Base-by-base conservation (phyloP, 2,329 filamentous ascomycete species). In the Zarea fungicola region DNA sequence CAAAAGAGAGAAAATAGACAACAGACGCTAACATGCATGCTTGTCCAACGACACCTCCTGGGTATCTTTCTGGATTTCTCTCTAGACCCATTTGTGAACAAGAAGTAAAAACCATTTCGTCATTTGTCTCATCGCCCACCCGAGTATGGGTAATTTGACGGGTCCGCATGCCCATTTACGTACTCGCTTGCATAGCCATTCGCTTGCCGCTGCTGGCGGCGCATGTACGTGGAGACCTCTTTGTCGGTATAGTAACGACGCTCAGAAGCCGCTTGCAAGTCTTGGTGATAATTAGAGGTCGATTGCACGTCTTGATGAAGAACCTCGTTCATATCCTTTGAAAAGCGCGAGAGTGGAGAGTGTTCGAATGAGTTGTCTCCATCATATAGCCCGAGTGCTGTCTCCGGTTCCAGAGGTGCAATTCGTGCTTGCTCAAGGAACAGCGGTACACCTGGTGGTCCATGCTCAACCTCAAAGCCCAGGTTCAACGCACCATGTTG, bases 351-450 rank as follows among this genome's bases (percentile, higher is more conserved):
- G 7, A 47, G 35, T 10, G 44, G 44, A 8, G 34, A 39, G n/a
- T 47, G 34, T 21, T 47, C 35, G 18, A 49, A 49, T 19, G 46
- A 42, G 19, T 49, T 49, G 32, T 49, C 46, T 6, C 46, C 46
- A 10, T 49, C 46, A 14, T 49, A 49, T 23, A 49, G 32, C 18
- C 37, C 37, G 9, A 49, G 23, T 3, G 29, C 46, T 14, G 16
- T 18, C 11, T 49, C 39, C n/a, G n/a, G n/a, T 16, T 42, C 39
- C 39, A 42, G 21, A 13, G 46, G 39, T 19, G 46, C 39, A 14
- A 49, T 49, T 9, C 39, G 39, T 14, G 46, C 46, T 32, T 49
- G 46, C 14, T 49, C 46, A 2, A 49, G 23, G 26, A 49, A 49
- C 5, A 49, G 23, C 29, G 46, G 46, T n/a, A 49, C 39, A 6